Evolutionary conservation across 148 eudicot species (phyloP).

Genomic region (Pouteria glomerata): DNA sequence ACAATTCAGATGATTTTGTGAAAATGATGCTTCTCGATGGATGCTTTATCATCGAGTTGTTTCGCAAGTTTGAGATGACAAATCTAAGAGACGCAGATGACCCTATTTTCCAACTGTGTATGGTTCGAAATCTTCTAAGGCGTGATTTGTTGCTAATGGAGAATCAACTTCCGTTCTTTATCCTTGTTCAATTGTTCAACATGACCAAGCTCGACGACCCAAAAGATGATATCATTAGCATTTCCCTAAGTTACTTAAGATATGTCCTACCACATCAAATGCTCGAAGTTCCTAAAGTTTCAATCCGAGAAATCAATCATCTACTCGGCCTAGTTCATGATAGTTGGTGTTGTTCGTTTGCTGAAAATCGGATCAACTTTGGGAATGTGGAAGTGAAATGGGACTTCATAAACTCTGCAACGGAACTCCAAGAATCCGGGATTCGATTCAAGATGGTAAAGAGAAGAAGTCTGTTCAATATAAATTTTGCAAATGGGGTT

Average conservation of each 20-base stretch:
- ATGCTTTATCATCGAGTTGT: conserved; percentile 20
- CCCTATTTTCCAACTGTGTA: conserved; percentile 9
- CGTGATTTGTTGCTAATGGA: conserved; percentile 21
- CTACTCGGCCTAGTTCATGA: conserved; percentile 15
- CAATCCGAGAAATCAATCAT: conserved; percentile 4
- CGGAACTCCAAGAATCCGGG: conserved; percentile 11
- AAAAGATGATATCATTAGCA: no score
- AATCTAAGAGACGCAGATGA: conserved; percentile 6
- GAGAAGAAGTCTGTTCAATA: not conserved
- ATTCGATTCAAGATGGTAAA: no score
- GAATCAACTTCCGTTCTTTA: no score
- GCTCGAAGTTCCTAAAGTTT: not conserved
- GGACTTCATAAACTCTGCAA: conserved; percentile 1
- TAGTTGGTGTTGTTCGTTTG: not conserved
- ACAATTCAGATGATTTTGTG: conserved; percentile 9
- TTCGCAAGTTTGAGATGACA: conserved; percentile 9
- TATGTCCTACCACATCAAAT: not conserved
- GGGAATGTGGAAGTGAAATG: not conserved
- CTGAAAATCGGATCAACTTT: not conserved
- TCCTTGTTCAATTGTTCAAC: no score
- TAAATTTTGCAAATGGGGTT: not conserved
- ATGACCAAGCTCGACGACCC: no score
- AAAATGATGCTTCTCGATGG: conserved; percentile 29
- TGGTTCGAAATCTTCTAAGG: not conserved
- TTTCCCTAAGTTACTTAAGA: not conserved